phyloP scores from a whole-genome alignment of 2,329 filamentous ascomycete species.

The Pseudopyricularia javanii region DNA sequence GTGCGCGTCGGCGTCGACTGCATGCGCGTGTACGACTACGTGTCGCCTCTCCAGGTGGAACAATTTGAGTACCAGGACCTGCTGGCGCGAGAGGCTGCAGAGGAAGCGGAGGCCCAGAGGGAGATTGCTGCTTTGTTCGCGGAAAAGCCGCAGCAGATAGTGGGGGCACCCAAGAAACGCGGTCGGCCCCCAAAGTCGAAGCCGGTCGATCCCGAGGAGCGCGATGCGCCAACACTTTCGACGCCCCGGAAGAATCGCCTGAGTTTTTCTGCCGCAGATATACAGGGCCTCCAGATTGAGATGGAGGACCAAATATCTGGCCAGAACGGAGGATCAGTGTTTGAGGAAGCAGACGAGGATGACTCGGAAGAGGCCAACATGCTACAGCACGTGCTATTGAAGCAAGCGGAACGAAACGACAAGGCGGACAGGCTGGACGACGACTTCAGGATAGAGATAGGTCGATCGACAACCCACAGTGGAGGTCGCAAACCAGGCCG shows the following conservation, averaged over 20 bases:
- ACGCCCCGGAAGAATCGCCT: constrained; percentile 22
- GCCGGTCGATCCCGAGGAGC: not conserved
- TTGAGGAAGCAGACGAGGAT: constrained; percentile 6
- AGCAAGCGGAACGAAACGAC: not conserved
- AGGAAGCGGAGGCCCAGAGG: constrained; percentile 11
- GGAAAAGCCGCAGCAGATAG: not conserved
- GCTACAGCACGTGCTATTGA: not conserved
- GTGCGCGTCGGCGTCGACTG: constrained; percentile 32
- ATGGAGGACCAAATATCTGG: not conserved
- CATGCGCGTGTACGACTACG: constrained; percentile 41
- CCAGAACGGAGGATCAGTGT: not conserved
- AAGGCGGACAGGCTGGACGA: not conserved
- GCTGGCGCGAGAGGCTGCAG: constrained; percentile 27
- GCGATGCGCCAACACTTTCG: constrained; percentile 20
- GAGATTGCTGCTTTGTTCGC: not conserved
- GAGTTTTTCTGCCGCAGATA: not conserved
- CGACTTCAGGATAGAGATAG: not conserved
- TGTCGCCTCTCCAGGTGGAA: constrained; percentile 43
- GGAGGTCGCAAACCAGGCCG: not conserved
- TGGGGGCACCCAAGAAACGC: constrained; percentile 1
- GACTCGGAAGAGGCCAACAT: constrained; percentile 1
- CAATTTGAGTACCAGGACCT: constrained; percentile 39
- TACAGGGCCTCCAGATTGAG: not conserved
- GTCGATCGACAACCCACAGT: not conserved
- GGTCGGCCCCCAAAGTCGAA: constrained; percentile 4